A percentile compares a stretch with the other conserved stretches of the same genome.
Evolutionary conservation across 2,329 filamentous ascomycete species (phyloP).

Genomic region (Pleurostoma richardsiae): DNA sequence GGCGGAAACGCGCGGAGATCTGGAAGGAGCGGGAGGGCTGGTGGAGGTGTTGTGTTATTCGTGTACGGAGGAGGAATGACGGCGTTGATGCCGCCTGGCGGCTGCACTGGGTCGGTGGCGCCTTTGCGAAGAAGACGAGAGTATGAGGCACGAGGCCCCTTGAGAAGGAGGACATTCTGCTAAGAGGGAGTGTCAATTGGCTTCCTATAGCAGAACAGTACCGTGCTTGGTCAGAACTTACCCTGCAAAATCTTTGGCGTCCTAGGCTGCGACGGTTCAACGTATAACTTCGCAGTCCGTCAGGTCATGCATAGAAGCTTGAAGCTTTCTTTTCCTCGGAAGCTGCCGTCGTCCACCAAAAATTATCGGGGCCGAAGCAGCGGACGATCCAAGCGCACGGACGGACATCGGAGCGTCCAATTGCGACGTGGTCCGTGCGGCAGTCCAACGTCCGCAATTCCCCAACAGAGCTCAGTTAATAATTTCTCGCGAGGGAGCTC

Average conservation of each 20-base stretch:
- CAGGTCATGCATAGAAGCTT: no score
- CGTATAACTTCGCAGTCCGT: no score
- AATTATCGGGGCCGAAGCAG: no score
- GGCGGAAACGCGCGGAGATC: slow-evolving; percentile 4
- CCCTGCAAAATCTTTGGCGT: no score
- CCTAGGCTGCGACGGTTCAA: no score
- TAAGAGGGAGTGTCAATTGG: not conserved
- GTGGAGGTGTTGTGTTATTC: slow-evolving; percentile 1
- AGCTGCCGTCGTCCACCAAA: no score
- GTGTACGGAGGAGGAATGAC: not conserved
- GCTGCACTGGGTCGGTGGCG: slow-evolving; percentile 8
- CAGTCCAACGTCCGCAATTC: not conserved
- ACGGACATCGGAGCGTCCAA: not conserved
- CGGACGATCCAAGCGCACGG: no score
- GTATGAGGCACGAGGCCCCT: slow-evolving; percentile 19
- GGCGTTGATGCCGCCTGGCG: slow-evolving; percentile 2
- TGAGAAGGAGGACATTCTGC: slow-evolving; percentile 27
- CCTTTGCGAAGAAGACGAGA: slow-evolving; percentile 13
- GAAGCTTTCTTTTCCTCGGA: no score
- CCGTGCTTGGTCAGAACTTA: no score
- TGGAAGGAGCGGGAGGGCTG: slow-evolving; percentile 6
- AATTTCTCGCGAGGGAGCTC: not conserved
- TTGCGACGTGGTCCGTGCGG: not conserved
- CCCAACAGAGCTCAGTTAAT: not conserved
- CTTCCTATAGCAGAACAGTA: no score